These are phyloP conservation scores for Ichthyophthirius multifiliis DNA, from an alignment of 169 alveolate species.

Conservation along the genomic window DNA sequence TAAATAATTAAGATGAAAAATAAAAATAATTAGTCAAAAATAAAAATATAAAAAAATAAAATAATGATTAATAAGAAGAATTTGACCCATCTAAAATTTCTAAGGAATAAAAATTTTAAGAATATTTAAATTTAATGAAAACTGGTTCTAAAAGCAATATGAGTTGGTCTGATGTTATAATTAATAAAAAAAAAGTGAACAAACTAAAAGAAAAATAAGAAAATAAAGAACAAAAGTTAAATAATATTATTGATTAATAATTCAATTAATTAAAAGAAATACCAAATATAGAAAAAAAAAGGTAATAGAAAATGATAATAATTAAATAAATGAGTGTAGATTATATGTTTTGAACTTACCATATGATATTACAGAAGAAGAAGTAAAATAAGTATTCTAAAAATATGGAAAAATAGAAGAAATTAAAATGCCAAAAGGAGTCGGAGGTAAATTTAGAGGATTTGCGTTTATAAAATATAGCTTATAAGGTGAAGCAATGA, in stretches of 20 bases:
- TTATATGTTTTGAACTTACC: conserved; percentile 75
- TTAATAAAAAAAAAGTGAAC: conserved; percentile 8
- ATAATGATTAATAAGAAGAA: background rate
- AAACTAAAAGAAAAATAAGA: background rate
- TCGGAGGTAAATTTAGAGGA: conserved; percentile 57
- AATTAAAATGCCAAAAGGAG: conserved; percentile 46
- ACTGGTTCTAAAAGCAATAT: conserved; percentile 1
- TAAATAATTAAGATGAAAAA: background rate
- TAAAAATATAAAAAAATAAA: background rate
- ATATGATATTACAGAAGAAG: conserved; percentile 73
- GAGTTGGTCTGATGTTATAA: conserved; percentile 22
- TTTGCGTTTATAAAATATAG: conserved; percentile 54
- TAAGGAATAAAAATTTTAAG: background rate
- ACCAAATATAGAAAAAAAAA: conserved; percentile 33
- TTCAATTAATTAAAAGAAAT: background rate
- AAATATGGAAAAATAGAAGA: conserved; percentile 60
- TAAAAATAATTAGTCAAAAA: background rate
- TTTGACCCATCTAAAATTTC: background rate
- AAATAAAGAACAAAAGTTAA: background rate
- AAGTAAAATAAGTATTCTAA: conserved; percentile 58
- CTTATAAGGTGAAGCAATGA: conserved; percentile 55
- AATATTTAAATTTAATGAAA: conserved; percentile 4
- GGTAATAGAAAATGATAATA: conserved; percentile 32
- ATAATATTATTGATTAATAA: background rate
- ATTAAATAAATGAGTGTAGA: conserved; percentile 55